A percentile compares a stretch with the other conserved stretches of the same genome.
Conservation (phyloP, 2,329 filamentous ascomycete genomes). For the Paraphaeosphaeria minitans region DNA sequence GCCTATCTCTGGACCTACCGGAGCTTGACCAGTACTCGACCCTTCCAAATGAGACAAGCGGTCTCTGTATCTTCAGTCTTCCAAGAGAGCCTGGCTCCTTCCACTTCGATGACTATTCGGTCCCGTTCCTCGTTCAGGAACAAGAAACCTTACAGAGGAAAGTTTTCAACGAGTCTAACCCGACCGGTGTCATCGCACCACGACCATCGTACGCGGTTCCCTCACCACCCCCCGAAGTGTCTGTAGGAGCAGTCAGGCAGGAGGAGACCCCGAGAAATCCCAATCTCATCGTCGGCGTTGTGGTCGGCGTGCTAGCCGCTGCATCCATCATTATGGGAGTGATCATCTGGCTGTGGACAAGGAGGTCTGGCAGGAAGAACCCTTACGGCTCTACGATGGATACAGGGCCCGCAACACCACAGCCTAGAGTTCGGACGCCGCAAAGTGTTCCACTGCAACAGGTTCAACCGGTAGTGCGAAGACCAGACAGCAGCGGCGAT, state of each 20-base stretch:
- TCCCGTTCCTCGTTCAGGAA: conserved; percentile 11
- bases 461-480: conserved; percentile 9
- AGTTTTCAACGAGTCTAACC: conserved; percentile 6
- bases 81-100: background rate
- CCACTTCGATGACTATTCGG: conserved; percentile 3
- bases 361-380: background rate
- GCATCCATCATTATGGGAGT: conserved; percentile 1
- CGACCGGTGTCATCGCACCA: conserved; percentile 1
- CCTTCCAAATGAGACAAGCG: conserved; percentile 5
- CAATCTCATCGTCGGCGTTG: conserved; percentile 10
- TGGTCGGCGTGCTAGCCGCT: conserved; percentile 8
- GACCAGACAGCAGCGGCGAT: conserved; percentile 8
- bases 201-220: background rate
- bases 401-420: too few species aligned
- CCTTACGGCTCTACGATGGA: background rate
- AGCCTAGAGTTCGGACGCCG: background rate
- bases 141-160: background rate
- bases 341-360: conserved; percentile 3
- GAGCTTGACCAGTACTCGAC: conserved; percentile 2
- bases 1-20: background rate
- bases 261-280: background rate
- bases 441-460: conserved; percentile 9
- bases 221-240: background rate
- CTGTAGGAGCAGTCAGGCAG: background rate
- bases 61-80: conserved; percentile 11